Evolutionary conservation across 352 stramenopile genomes (phyloP), one percentile per base, ranked within the genome.

Genomic region (Phytophthora melonis): DNA sequence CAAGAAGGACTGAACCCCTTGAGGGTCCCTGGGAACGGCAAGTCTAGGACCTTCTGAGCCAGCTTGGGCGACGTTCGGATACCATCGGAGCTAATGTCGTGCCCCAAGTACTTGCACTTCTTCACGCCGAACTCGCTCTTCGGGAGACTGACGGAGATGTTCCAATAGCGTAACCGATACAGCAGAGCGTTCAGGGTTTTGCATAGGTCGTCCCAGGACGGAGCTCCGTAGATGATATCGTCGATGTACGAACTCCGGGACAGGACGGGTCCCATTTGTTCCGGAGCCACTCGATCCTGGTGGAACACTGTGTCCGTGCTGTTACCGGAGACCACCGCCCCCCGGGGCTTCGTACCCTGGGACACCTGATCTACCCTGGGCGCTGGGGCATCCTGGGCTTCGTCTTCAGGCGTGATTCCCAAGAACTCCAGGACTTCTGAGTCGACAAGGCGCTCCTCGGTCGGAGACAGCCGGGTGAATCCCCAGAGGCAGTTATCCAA

Each of bases 111-210:
- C 13, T 66, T 39, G 50, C 64, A 66, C 7, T 21, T 19, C 10
- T 64, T 62, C 1, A 55, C 66, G 0, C 55, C 68, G 14, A 80
- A 80, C 6, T 50, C n/a, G 18, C 73, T 80, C 41, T 77, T 80
- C 0, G 58, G 68, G 1, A 80, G 23, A 25, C 73, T 77, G 3
- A 77, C 63, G 0, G 63, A 71, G 9, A 77, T 73, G n/a, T 65
- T 27, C 63, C 68, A 77, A 7, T 80, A 80, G 7, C 52, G n/a
- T 0, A 77, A 36, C 0, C 55, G 60, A 13, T 68, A 68, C 13
- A 74, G 23, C 7, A 80, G n/a, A 0, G 56, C 9, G 11, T 74
- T 9, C 27, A 77, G 14, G 0, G 41, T 62, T n/a, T 19, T 39
- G 13, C 73, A 79, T 0, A 60, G 53, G 8, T 78, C 54, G 13